Percentiles rank a stretch among this genome's conserved stretches.
These are phyloP conservation scores for Cytospora schulzeri DNA, from an alignment of 2,329 filamentous ascomycete genomes.

Conservation along the genomic window DNA sequence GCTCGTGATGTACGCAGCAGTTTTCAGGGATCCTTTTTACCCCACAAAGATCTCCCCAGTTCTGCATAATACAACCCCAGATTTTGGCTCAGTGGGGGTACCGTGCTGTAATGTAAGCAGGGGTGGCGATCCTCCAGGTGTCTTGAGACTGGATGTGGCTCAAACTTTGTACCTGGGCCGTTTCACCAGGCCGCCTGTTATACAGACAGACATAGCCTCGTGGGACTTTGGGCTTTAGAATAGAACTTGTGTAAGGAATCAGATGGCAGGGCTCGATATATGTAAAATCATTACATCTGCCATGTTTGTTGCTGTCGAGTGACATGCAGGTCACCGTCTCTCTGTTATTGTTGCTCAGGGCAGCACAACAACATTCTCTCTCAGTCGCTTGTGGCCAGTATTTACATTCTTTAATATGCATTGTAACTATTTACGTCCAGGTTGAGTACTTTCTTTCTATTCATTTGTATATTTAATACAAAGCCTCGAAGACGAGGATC, in stretches of 20 bases:
- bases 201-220: constrained; percentile 17
- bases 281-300: background rate
- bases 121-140: constrained; percentile 13
- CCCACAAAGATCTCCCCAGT: background rate
- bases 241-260: background rate
- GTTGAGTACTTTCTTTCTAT: constrained; percentile 34
- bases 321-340: background rate
- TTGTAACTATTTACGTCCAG: constrained; percentile 31
- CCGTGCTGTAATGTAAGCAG: constrained; percentile 17
- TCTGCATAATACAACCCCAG: background rate
- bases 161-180: constrained; percentile 26
- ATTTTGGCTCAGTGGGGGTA: constrained; percentile 3
- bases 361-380: background rate
- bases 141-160: constrained; percentile 25
- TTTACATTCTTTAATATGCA: constrained; percentile 8
- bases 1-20: background rate
- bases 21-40: background rate
- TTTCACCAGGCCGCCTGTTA: constrained; percentile 21
- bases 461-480: constrained; percentile 5
- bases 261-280: background rate
- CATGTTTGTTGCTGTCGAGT: background rate
- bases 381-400: constrained; percentile 1
- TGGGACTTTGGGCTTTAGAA: constrained; percentile 18
- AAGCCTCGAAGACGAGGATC: constrained; percentile 1
- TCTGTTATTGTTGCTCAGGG: background rate